These are phyloP conservation scores for Beauveria australis DNA, from an alignment of 2,329 filamentous ascomycete species.

Conservation along the genomic window DNA sequence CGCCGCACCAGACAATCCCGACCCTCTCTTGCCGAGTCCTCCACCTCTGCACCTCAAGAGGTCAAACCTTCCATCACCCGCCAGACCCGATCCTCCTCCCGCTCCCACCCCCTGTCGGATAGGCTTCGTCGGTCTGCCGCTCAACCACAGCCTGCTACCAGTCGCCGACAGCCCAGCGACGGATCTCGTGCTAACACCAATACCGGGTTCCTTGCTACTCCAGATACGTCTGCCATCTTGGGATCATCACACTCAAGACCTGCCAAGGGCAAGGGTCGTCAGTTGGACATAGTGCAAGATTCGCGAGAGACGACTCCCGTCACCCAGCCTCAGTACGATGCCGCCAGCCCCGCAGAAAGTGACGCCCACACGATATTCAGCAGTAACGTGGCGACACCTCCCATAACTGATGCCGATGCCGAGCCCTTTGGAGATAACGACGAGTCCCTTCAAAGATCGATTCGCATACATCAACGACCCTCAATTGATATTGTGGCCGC, in stretches of 20 bases:
- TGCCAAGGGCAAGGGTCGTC: constrained; percentile 32
- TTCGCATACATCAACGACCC: constrained; percentile 41
- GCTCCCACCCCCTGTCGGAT: constrained; percentile 24
- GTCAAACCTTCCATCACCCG: constrained; percentile 16
- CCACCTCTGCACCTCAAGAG: constrained; percentile 16
- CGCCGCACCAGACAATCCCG: constrained; percentile 23
- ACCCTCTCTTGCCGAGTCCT: constrained; percentile 23
- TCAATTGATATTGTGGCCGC: constrained; percentile 62
- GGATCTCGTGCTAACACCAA: background rate
- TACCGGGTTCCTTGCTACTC: constrained; percentile 41
- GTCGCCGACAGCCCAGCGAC: constrained; percentile 11
- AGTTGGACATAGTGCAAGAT: constrained; percentile 34
- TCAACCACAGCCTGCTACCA: background rate
- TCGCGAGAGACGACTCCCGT: constrained; percentile 36
- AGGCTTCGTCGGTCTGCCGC: constrained; percentile 28
- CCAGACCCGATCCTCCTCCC: constrained; percentile 21
- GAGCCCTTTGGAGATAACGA: constrained; percentile 49
- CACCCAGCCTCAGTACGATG: constrained; percentile 34
- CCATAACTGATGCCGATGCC: constrained; percentile 63
- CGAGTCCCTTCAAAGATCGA: constrained; percentile 38
- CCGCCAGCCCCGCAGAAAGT: constrained; percentile 44
- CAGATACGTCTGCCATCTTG: constrained; percentile 45
- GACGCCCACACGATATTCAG: constrained; percentile 53
- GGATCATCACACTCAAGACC: constrained; percentile 23
- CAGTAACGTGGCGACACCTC: constrained; percentile 62